phyloP scores from a whole-genome alignment of 169 alveolate genomes.

The Eimeria necatrix region DNA sequence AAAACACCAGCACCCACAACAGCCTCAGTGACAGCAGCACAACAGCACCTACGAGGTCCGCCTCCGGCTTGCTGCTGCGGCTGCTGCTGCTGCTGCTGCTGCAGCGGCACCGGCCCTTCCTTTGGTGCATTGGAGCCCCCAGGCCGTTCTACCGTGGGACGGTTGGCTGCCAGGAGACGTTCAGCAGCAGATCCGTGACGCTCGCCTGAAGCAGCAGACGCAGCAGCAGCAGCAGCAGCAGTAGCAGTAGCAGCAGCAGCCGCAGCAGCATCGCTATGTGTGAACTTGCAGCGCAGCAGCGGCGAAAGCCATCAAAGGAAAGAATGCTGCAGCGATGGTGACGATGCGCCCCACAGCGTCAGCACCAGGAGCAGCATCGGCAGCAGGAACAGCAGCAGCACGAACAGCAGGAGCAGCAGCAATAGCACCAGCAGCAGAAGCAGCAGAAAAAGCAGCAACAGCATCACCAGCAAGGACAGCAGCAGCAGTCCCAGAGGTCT shows the following conservation, averaged over 20 bases:
- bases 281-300: too few relatives aligned
- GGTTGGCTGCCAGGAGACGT: not conserved
- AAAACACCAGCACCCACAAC: not conserved
- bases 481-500: not conserved
- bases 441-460: not conserved
- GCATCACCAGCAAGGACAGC: not conserved
- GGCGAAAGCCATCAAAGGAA: too few relatives aligned
- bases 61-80: not conserved
- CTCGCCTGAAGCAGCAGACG: not conserved
- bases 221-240: conserved; percentile 2
- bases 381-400: not conserved
- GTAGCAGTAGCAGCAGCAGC: conserved; percentile 41
- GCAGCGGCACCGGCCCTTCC: conserved; percentile 16
- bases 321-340: not conserved
- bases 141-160: not conserved
- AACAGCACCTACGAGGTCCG: not conserved
- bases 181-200: conserved; percentile 28
- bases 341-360: not conserved
- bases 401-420: not conserved
- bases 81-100: conserved; percentile 34
- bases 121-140: not conserved
- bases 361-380: not conserved
- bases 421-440: not conserved
- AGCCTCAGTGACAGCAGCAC: not conserved
- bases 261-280: not conserved